These are phyloP conservation scores for Lachnellula arida DNA, from an alignment of 2,329 filamentous ascomycete genomes.

Conservation along the genomic window DNA sequence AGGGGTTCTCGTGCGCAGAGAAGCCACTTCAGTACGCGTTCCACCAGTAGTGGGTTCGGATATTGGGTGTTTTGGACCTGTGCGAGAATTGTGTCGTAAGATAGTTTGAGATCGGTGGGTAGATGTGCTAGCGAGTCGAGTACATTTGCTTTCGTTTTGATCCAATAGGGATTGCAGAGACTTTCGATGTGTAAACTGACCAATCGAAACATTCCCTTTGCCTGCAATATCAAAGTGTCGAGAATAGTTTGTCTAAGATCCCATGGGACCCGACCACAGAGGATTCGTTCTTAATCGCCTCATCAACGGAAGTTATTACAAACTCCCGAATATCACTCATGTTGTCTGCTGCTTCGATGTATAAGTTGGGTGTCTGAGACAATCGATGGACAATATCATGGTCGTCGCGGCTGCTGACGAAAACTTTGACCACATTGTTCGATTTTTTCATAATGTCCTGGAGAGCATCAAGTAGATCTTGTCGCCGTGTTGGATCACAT, in stretches of 20 bases:
- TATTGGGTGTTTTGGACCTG: background rate
- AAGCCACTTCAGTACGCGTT: background rate
- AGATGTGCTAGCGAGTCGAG: constrained; percentile 1
- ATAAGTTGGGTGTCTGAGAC: background rate
- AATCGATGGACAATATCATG: constrained; percentile 4
- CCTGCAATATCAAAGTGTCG: background rate
- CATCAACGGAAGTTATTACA: background rate
- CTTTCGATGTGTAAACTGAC: constrained; percentile 12
- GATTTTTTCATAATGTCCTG: constrained; percentile 1
- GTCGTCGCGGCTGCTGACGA: constrained; percentile 9
- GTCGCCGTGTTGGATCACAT: background rate
- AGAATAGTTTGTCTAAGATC: background rate
- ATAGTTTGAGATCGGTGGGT: background rate
- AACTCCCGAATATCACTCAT: constrained; percentile 3
- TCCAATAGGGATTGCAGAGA: constrained; percentile 8
- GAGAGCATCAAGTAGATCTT: constrained; percentile 4
- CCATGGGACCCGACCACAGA: background rate
- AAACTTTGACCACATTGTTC: constrained; percentile 6
- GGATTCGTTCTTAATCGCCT: background rate
- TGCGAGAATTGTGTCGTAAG: background rate
- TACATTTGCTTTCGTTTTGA: constrained; percentile 1
- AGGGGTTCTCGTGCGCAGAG: constrained; percentile 3
- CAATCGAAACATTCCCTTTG: constrained; percentile 12
- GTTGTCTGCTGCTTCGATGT: constrained; percentile 6
- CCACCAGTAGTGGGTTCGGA: too few species aligned